Evolutionary conservation across 768 basidiomycete species (phyloP), one percentile per base, ranked within the genome.

Genomic region (Mycena amicta): DNA sequence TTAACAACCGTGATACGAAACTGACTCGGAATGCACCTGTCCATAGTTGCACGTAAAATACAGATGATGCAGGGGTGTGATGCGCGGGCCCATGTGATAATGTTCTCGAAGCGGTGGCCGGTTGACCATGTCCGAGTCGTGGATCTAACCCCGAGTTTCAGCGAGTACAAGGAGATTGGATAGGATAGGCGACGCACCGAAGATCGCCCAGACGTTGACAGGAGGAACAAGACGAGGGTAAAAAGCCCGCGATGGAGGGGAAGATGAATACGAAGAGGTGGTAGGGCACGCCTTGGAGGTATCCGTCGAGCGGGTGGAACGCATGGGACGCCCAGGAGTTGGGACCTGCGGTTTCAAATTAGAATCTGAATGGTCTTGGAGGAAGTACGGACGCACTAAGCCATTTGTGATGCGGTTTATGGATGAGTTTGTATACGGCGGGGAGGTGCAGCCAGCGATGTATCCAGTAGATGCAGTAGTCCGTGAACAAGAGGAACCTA

Each of bases 341-440:
- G 4, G 96, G 95, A 59, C 98, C 95, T 96, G 68, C 1, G n/a
- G 46, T 50, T 22, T 53, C n/a, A 45, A 39, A n/a, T n/a, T n/a
- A n/a, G n/a, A n/a, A n/a, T n/a, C n/a, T n/a, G n/a, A n/a, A n/a
- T n/a, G n/a, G n/a, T n/a, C n/a, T n/a, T n/a, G n/a, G n/a, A n/a
- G n/a, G n/a, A 25, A 13, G 60, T n/a, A n/a, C n/a, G n/a, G 31
- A 84, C 93, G 55, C 72, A 95, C 94, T 85, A 62, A 98, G 78
- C 96, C 96, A 98, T 74, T 91, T 95, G 81, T 98, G 96, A 71
- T 98, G 96, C 1, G 96, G 94, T 73, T 98, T 98, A 73, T 98
- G 96, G 49, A 98, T 66, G 54, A 80, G 76, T 72, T 96, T 98
- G 81, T 98, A 98, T 56, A 96, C 64, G 33, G 79, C 54, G 1